phyloP scores from a whole-genome alignment of 2,329 filamentous ascomycete species.

The Aspergillus arachidicola region DNA sequence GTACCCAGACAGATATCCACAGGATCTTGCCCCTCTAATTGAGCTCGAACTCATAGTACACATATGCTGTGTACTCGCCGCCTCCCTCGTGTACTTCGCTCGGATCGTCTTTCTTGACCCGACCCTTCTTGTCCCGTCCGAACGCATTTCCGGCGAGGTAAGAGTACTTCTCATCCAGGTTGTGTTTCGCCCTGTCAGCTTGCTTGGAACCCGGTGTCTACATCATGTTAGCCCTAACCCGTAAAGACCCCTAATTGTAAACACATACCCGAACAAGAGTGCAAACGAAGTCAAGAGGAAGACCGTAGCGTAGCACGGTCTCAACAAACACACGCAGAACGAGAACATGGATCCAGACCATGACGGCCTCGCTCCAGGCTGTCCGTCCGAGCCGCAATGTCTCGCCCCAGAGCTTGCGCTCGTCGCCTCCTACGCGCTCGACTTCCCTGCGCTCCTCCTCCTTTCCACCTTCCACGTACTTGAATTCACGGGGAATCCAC shows the following conservation, averaged over 20 bases:
- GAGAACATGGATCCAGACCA: conserved; percentile 93
- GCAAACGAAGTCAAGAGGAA: conserved; percentile 87
- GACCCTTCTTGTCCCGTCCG: conserved; percentile 88
- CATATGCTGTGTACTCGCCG: conserved; percentile 93
- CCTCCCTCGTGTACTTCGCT: conserved; percentile 77
- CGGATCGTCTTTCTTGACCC: conserved; percentile 87
- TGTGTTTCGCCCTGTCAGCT: conserved; percentile 75
- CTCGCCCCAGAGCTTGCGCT: conserved; percentile 91
- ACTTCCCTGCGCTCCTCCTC: conserved; percentile 89
- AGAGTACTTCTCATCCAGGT: conserved; percentile 81
- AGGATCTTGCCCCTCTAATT: conserved; percentile 39
- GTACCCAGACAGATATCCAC: conserved; percentile 1
- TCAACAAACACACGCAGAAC: conserved; percentile 94
- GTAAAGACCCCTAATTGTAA: background rate
- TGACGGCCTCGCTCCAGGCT: conserved; percentile 94
- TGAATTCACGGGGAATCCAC: conserved; percentile 94
- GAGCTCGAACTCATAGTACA: conserved; percentile 94
- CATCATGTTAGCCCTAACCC: conserved; percentile 10
- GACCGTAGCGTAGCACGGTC: conserved; percentile 92
- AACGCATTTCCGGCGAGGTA: conserved; percentile 95
- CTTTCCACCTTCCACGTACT: conserved; percentile 84
- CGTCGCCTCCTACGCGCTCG: conserved; percentile 77
- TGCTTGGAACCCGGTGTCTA: conserved; percentile 78
- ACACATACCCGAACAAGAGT: conserved; percentile 76
- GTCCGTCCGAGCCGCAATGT: conserved; percentile 82